Percentiles rank a stretch among this genome's conserved stretches.
Conservation (phyloP, 768 basidiomycete genomes). For the Russula lepida region DNA sequence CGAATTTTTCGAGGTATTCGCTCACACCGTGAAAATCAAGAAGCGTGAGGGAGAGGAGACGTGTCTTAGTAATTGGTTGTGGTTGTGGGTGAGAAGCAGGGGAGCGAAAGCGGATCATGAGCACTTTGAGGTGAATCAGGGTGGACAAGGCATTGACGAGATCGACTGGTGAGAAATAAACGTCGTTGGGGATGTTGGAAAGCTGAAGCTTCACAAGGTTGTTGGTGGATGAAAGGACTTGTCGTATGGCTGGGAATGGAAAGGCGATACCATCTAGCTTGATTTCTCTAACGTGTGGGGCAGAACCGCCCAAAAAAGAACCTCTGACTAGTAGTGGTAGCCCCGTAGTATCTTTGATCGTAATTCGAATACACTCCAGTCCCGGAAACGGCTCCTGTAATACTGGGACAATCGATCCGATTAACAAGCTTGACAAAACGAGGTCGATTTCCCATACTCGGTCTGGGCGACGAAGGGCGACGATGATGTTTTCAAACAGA, state of each 20-base stretch:
- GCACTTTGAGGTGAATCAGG: too few relatives aligned
- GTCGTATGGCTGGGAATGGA: background rate
- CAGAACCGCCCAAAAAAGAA: background rate
- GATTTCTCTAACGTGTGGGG: background rate
- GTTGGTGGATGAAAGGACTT: too few relatives aligned
- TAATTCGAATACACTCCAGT: conserved; percentile 16
- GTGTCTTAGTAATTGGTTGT: background rate
- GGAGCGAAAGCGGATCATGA: too few relatives aligned
- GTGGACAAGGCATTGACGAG: too few relatives aligned
- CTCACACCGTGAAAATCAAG: background rate
- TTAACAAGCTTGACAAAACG: background rate
- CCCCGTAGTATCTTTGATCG: conserved; percentile 30
- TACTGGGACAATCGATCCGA: conserved; percentile 24
- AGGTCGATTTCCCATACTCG: background rate
- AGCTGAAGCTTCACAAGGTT: too few relatives aligned
- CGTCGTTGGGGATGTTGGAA: too few relatives aligned
- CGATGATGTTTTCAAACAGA: too few relatives aligned
- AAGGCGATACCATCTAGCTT: background rate
- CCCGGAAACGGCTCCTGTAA: conserved; percentile 22
- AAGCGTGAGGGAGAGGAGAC: background rate
- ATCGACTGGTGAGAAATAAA: too few relatives aligned
- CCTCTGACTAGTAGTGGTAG: conserved; percentile 15
- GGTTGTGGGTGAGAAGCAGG: background rate
- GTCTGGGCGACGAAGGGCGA: background rate
- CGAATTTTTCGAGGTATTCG: background rate